Conservation (phyloP, 2,329 filamentous ascomycete species). For the Akanthomyces muscarius region DNA sequence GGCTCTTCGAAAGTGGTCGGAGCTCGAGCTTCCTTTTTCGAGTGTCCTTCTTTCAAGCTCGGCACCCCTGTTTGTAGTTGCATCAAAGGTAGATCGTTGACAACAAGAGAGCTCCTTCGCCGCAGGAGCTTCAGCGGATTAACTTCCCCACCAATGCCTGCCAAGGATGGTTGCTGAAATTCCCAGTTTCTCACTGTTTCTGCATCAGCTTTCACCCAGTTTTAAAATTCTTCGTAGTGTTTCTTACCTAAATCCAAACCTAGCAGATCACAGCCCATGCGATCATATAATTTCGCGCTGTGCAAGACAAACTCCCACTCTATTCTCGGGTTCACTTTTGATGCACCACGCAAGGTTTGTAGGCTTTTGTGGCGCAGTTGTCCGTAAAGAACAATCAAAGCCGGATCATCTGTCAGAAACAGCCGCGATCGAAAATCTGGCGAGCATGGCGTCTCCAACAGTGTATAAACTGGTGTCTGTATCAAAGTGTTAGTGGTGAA, state of each 20-base stretch:
- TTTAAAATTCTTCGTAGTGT: slow-evolving; percentile 19
- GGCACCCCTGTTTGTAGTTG: slow-evolving; percentile 40
- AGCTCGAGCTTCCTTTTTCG: slow-evolving; percentile 48
- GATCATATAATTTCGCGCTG: slow-evolving; percentile 77
- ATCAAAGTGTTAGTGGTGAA: slow-evolving; percentile 7
- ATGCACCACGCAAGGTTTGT: slow-evolving; percentile 80
- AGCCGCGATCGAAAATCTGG: slow-evolving; percentile 70
- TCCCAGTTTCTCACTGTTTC: slow-evolving; percentile 70
- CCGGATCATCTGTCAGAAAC: slow-evolving; percentile 87
- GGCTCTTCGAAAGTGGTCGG: slow-evolving; percentile 87
- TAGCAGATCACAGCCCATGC: slow-evolving; percentile 90
- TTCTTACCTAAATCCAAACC: slow-evolving; percentile 73
- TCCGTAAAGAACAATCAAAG: slow-evolving; percentile 79
- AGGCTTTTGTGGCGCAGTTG: slow-evolving; percentile 78
- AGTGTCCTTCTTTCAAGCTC: slow-evolving; percentile 26
- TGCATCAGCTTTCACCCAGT: background rate
- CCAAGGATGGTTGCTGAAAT: slow-evolving; percentile 55
- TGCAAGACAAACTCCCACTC: slow-evolving; percentile 90
- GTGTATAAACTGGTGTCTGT: slow-evolving; percentile 71
- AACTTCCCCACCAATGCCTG: slow-evolving; percentile 42
- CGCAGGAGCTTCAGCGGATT: slow-evolving; percentile 66
- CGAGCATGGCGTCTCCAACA: slow-evolving; percentile 65
- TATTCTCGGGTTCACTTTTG: slow-evolving; percentile 69
- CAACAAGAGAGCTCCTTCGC: slow-evolving; percentile 71
- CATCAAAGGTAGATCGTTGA: slow-evolving; percentile 63